Conservation (phyloP, 768 basidiomycete genomes). For the Tylopilus vinaceipallidus region DNA sequence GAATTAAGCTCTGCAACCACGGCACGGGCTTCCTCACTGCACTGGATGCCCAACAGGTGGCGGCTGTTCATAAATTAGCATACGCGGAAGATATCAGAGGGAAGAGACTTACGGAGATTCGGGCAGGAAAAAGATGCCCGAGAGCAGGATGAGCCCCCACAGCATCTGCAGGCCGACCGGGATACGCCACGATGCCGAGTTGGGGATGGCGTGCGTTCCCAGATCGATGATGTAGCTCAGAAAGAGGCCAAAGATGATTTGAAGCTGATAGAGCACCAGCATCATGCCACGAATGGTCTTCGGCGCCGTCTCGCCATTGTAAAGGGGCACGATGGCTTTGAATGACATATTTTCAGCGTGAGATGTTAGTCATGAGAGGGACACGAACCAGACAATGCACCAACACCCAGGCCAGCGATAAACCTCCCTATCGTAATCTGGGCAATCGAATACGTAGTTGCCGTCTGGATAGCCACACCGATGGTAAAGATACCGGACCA, state of each 20-base stretch:
- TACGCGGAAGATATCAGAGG: neutral
- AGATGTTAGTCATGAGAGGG: neutral
- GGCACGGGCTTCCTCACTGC: conserved; percentile 6
- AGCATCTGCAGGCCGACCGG: conserved; percentile 14
- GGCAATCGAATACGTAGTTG: conserved; percentile 11
- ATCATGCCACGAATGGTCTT: conserved; percentile 68
- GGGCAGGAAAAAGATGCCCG: conserved; percentile 13
- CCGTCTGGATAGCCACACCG: conserved; percentile 14
- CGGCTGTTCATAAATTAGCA: conserved; percentile 5
- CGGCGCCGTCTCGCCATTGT: conserved; percentile 77
- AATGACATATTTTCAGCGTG: neutral
- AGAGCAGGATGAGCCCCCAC: conserved; percentile 12
- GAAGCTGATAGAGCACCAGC: conserved; percentile 74
- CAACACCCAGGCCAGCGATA: conserved; percentile 13
- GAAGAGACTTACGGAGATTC: conserved; percentile 17
- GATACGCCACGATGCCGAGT: conserved; percentile 15
- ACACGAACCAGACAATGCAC: conserved; percentile 12
- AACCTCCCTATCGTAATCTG: conserved; percentile 16
- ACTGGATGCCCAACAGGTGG: conserved; percentile 1
- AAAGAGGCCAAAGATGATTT: conserved; percentile 71
- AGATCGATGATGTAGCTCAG: conserved; percentile 64
- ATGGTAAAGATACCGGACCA: conserved; percentile 16
- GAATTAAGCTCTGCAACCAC: conserved; percentile 17
- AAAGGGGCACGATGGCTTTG: conserved; percentile 57
- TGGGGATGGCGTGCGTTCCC: conserved; percentile 10